These are phyloP conservation scores for Xylaria palmicola DNA, from an alignment of 495 filamentous ascomycete species.

Conservation along the genomic window DNA sequence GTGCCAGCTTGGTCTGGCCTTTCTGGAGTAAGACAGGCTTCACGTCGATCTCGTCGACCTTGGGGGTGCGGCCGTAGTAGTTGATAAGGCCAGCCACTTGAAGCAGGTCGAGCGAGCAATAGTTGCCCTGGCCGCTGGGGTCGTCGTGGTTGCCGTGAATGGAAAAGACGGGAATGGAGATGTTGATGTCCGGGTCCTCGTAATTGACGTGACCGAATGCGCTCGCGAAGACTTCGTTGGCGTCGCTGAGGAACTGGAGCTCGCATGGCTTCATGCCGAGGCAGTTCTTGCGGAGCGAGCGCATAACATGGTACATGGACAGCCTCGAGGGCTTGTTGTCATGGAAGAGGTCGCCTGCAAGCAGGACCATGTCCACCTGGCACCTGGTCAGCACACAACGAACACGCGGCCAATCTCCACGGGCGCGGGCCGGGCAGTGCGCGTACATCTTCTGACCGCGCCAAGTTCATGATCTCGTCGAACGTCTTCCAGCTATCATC, in stretches of 20 bases:
- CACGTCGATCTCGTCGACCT: conserved; percentile 86
- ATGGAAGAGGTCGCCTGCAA: conserved; percentile 95
- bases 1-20: conserved; percentile 85
- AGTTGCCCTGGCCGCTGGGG: conserved; percentile 87
- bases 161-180: conserved; percentile 95
- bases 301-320: conserved; percentile 96
- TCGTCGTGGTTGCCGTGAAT: conserved; percentile 99
- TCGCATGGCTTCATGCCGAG: conserved; percentile 94
- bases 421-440: neutral
- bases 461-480: conserved; percentile 91
- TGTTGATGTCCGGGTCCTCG: conserved; percentile 95
- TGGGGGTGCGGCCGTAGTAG: conserved; percentile 89
- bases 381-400: neutral
- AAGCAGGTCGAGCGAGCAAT: conserved; percentile 85
- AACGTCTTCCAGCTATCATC: conserved; percentile 98
- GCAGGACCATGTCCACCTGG: conserved; percentile 85
- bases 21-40: conserved; percentile 94
- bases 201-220: conserved; percentile 95
- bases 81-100: conserved; percentile 90
- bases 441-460: conserved; percentile 75
- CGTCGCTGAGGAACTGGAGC: conserved; percentile 91
- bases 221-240: conserved; percentile 79
- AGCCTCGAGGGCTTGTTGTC: conserved; percentile 98
- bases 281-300: conserved; percentile 87
- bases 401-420: neutral